Conservation (phyloP, 2,329 filamentous ascomycete species). For the Neofusicoccum kwambonambiense region DNA sequence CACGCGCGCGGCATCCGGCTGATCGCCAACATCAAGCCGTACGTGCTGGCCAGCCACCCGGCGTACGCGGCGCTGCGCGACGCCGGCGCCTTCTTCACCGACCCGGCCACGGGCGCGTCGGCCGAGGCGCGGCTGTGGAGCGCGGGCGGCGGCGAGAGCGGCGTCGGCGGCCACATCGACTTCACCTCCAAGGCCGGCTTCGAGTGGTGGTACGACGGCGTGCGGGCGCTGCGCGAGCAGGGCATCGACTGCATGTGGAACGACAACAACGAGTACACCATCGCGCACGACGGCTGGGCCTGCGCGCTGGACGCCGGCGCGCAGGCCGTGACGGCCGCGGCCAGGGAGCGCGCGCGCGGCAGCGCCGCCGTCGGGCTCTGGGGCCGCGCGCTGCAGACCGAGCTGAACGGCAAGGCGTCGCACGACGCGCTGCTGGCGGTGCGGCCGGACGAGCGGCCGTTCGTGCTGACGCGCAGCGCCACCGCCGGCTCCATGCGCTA, state of each 20-base stretch:
- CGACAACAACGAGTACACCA: conserved; percentile 74
- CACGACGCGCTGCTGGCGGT: conserved; percentile 63
- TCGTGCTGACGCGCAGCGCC: conserved; percentile 68
- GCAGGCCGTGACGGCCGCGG: conserved; percentile 30
- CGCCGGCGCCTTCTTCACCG: conserved; percentile 62
- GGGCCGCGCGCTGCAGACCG: conserved; percentile 68
- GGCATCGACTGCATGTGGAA: conserved; percentile 78
- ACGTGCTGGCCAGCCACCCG: conserved; percentile 65
- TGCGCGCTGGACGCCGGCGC: conserved; percentile 54
- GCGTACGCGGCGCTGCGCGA: conserved; percentile 62
- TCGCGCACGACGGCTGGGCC: conserved; percentile 65
- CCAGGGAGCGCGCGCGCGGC: conserved; percentile 17
- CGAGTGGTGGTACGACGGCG: conserved; percentile 70
- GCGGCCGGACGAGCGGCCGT: conserved; percentile 60
- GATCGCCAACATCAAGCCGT: conserved; percentile 72
- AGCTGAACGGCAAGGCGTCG: conserved; percentile 69
- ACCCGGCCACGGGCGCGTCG: conserved; percentile 48
- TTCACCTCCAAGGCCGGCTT: conserved; percentile 68
- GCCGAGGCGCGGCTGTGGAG: conserved; percentile 68
- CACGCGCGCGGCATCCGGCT: conserved; percentile 65
- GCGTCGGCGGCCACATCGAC: conserved; percentile 69
- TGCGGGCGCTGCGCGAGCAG: conserved; percentile 58
- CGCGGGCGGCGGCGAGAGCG: conserved; percentile 68
- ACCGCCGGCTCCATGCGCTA: conserved; percentile 70
- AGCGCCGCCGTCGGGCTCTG: conserved; percentile 62